Conservation (phyloP, 2,329 filamentous ascomycete genomes). For the Phoma sp. region DNA sequence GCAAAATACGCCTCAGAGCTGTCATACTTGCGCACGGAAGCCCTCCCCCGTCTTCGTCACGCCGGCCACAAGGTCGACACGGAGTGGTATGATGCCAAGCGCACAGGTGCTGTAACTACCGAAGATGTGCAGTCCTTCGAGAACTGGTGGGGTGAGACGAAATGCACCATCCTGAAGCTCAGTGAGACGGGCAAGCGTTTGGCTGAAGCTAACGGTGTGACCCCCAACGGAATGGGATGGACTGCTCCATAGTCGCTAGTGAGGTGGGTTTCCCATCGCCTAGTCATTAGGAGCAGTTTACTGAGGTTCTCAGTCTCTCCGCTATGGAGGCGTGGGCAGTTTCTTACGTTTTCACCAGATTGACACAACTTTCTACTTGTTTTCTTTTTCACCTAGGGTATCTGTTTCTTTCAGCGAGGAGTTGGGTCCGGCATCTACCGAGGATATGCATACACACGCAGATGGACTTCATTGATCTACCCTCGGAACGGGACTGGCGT, state of each 20-base stretch:
- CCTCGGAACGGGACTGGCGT: slow-evolving; percentile 16
- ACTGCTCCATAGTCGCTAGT: slow-evolving; percentile 44
- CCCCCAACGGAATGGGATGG: slow-evolving; percentile 45
- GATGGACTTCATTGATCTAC: slow-evolving; percentile 21
- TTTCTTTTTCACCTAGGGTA: slow-evolving; percentile 15
- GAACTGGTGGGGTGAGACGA: slow-evolving; percentile 51
- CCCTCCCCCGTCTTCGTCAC: slow-evolving; percentile 55
- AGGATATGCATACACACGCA: slow-evolving; percentile 23
- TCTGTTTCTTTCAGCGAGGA: slow-evolving; percentile 31
- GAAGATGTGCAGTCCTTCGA: slow-evolving; percentile 45
- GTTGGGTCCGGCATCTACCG: slow-evolving; percentile 29
- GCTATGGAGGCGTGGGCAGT: slow-evolving; percentile 8
- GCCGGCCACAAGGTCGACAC: slow-evolving; percentile 43
- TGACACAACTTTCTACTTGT: slow-evolving; percentile 5
- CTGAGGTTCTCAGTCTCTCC: slow-evolving; percentile 11
- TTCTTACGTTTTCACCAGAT: slow-evolving; percentile 11
- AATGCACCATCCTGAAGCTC: slow-evolving; percentile 40
- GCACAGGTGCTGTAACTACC: slow-evolving; percentile 20
- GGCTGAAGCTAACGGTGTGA: slow-evolving; percentile 32
- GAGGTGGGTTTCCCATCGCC: slow-evolving; percentile 28
- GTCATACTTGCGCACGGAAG: slow-evolving; percentile 49
- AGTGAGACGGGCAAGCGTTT: slow-evolving; percentile 41
- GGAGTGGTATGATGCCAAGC: slow-evolving; percentile 45
- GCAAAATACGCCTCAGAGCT: slow-evolving; percentile 47
- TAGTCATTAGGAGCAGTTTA: slow-evolving; percentile 14